These are phyloP conservation scores for Miscanthus sacchariflorus DNA, from an alignment of 202 grass and related monocot species.

Conservation along the genomic window DNA sequence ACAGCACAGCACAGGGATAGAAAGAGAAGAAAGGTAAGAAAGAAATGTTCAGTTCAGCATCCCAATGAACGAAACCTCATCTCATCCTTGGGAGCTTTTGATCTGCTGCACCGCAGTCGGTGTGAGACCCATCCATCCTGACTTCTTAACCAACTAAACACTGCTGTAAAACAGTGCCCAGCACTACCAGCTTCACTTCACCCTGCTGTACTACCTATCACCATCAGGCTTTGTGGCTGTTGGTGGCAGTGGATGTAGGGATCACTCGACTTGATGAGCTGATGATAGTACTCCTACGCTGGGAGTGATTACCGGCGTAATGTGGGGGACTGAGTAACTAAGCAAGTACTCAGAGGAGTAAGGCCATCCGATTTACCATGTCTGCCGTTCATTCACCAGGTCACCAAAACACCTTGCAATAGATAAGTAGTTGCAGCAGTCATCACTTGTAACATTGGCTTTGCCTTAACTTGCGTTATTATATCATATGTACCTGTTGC, in stretches of 20 bases:
- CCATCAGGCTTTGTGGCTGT: not conserved
- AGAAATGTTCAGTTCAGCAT: conserved; percentile 43
- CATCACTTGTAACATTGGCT: not conserved
- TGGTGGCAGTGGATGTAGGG: conserved; percentile 31
- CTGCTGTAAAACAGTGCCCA: too few relatives aligned
- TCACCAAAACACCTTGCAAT: conserved; percentile 5
- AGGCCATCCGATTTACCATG: conserved; percentile 15
- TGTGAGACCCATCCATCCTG: conserved; percentile 29
- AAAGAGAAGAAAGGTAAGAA: conserved; percentile 45
- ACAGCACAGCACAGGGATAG: conserved; percentile 33
- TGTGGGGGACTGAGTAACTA: not conserved
- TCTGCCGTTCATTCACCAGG: conserved; percentile 9
- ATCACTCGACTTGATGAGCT: not conserved
- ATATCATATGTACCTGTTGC: conserved; percentile 15
- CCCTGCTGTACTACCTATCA: conserved; percentile 19
- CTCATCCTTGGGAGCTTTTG: too few relatives aligned
- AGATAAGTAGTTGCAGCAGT: not conserved
- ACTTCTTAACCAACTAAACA: not conserved
- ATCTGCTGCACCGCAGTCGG: conserved; percentile 39
- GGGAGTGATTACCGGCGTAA: conserved; percentile 3
- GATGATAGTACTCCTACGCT: conserved; percentile 9
- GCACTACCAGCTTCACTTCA: conserved; percentile 42
- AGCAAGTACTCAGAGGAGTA: not conserved
- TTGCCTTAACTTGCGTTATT: conserved; percentile 36
- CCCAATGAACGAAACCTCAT: conserved; percentile 37